Base-by-base conservation (phyloP, 257 asterid genomes). In the Schizonepeta tenuifolia region DNA sequence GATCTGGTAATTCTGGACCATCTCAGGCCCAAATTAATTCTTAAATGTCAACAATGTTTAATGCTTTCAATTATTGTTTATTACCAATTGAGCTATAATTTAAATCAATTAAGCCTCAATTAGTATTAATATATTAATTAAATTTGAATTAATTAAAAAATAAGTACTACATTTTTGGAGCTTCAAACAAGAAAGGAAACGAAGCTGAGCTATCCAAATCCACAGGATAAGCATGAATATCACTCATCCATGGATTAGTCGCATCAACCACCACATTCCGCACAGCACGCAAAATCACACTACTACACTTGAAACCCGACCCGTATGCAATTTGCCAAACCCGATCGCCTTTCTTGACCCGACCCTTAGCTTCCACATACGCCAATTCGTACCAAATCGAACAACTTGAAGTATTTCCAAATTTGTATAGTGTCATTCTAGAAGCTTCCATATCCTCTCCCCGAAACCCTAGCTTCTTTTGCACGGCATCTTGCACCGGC, bases 281-380 rank as follows among this genome's bases (percentile, higher is more conserved):
- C 3, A 88, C 75, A 3, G 91, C 82, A 13, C 61, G 78, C 90
- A 86, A 81, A 0, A 86, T 82, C 2, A 83, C 82, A 28, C 88
- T 88, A 68, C 83, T 82, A 53, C 94, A 88, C 84, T 88, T 84
- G 71, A 86, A 86, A 11, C 95, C 89, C 31, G 91, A 84, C 55
- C 95, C 91, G 44, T 77, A 86, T 0, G 91, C 95, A 7, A 84
- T 84, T 60, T 86, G 91, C 95, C 95, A 86, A 0, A 84, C 81
- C 70, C 88, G 77, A 12, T 84, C 85, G 0, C 94, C 89, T 57
- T 69, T 86, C 12, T 43, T 61, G 1, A 88, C 87, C 28, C 86
- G 69, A 8, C 85, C 91, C 77, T 88, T 86, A 2, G 91, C 85
- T 57, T 88, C 94, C 0, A 83, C 65, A 33, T 88, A 88, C 0